Evolutionary conservation across 2,329 filamentous ascomycete species (phyloP).

Genomic region (Trichophyton benhamiae): DNA sequence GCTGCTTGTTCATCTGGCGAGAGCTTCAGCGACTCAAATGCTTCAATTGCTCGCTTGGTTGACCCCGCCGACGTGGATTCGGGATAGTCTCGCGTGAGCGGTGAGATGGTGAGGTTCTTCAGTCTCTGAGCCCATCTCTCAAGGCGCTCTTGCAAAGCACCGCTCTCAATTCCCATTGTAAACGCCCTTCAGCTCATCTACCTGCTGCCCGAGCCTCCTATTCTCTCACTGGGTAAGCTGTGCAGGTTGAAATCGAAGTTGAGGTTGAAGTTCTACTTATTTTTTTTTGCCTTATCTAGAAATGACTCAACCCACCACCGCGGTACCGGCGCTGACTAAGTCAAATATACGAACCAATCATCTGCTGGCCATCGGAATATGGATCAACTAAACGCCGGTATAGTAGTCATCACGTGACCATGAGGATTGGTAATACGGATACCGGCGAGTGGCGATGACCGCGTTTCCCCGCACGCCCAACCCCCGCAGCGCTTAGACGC

Average conservation of each 20-base stretch:
- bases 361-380: not conserved
- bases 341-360: not conserved
- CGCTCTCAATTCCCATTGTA: slow-evolving; percentile 8
- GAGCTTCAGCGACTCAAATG: slow-evolving; percentile 31
- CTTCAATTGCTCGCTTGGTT: slow-evolving; percentile 30
- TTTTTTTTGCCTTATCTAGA: not conserved
- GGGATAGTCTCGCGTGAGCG: slow-evolving; percentile 35
- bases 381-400: not conserved
- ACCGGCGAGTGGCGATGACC: slow-evolving; percentile 29
- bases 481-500: not conserved
- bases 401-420: not conserved
- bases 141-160: slow-evolving; percentile 28
- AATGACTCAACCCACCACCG: not conserved
- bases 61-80: slow-evolving; percentile 21
- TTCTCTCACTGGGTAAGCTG: not conserved
- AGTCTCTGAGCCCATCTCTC: slow-evolving; percentile 32
- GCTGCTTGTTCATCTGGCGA: slow-evolving; percentile 26
- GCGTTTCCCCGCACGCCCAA: not conserved
- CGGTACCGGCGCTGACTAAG: slow-evolving; percentile 4
- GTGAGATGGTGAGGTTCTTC: slow-evolving; percentile 32
- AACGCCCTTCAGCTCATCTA: not conserved
- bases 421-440: not conserved
- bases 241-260: not conserved
- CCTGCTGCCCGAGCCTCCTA: not conserved
- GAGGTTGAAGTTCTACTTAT: not conserved